Evolutionary conservation across 2,329 filamentous ascomycete genomes (phyloP), one percentile per base, ranked within the genome.

Genomic region (Fusarium sp.): DNA sequence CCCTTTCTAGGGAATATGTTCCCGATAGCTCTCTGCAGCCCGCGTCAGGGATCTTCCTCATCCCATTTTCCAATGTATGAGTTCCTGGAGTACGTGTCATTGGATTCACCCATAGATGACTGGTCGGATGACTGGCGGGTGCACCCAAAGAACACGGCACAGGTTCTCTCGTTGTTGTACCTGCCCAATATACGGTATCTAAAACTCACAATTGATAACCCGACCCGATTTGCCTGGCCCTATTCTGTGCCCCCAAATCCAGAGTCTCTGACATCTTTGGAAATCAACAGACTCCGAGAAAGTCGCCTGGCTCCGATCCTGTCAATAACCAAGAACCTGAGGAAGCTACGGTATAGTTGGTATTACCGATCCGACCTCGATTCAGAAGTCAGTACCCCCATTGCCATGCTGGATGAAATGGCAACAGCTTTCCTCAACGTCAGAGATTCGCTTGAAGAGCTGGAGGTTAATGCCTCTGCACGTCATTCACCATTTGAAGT

Each of bases 171-270:
- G 0, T 31, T 53, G 2, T 62, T 67, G 23, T 67, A 69, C 39
- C 35, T 69, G 14, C 58, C 56, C 2, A 35, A 27, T 0, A 11
- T 69, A 15, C 8, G 33, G 23, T 6, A 11, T 18, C 45, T 69
- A 6, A 58, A 50, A 0, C 6, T 56, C 6, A 58, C 64, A 2
- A 56, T 68, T 9, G 60, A 60, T 6, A 69, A 70, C 18, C 59
- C 63, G 0, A 23, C 7, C 2, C 2, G 5, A 33, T 67, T 71
- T 14, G 5, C 31, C 4, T 67, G 63, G 60, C 66, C 63, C 2
- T 14, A 3, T 4, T 9, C 15, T 11, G 27, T 18, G 3, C 6
- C 57, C 1, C 66, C 63, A 14, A 29, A 7, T 1, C 58, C 58
- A 10, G 9, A 6, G 6, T 29, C 23, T 1, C 13, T 68, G 6